Conservation (phyloP, 2,329 filamentous ascomycete species). For the Fusarium sp. region DNA sequence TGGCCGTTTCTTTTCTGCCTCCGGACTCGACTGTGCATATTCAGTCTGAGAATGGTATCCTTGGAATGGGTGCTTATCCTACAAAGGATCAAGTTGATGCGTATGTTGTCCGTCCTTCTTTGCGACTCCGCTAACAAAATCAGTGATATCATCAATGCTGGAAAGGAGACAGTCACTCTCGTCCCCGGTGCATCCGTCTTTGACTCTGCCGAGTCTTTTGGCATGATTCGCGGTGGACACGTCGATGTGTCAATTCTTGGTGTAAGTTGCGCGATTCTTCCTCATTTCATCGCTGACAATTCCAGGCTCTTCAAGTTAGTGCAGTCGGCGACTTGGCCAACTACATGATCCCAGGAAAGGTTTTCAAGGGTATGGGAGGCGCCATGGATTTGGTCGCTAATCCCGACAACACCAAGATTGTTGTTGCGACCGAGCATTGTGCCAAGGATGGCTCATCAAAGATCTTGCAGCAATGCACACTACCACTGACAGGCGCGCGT, state of each 20-base stretch:
- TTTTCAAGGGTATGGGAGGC: slow-evolving; percentile 89
- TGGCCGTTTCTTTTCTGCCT: slow-evolving; percentile 84
- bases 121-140: slow-evolving; percentile 12
- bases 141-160: slow-evolving; percentile 85
- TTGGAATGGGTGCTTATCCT: slow-evolving; percentile 88
- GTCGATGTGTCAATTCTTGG: slow-evolving; percentile 89
- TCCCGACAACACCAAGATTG: slow-evolving; percentile 79
- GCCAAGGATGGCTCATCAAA: slow-evolving; percentile 78
- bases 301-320: slow-evolving; percentile 79
- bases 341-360: slow-evolving; percentile 91
- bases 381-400: slow-evolving; percentile 82
- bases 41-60: slow-evolving; percentile 88
- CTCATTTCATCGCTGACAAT: slow-evolving; percentile 21
- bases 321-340: slow-evolving; percentile 86
- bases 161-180: slow-evolving; percentile 89
- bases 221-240: slow-evolving; percentile 89
- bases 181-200: slow-evolving; percentile 83
- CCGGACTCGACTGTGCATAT: slow-evolving; percentile 81
- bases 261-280: slow-evolving; percentile 51
- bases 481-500: slow-evolving; percentile 76
- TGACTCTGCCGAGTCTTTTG: slow-evolving; percentile 85
- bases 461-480: slow-evolving; percentile 73
- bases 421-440: slow-evolving; percentile 78
- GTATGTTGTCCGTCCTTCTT: slow-evolving; percentile 47
- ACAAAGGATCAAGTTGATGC: slow-evolving; percentile 79